Evolutionary conservation across 106 monocot species (phyloP).

Genomic region (Acorus calamus): DNA sequence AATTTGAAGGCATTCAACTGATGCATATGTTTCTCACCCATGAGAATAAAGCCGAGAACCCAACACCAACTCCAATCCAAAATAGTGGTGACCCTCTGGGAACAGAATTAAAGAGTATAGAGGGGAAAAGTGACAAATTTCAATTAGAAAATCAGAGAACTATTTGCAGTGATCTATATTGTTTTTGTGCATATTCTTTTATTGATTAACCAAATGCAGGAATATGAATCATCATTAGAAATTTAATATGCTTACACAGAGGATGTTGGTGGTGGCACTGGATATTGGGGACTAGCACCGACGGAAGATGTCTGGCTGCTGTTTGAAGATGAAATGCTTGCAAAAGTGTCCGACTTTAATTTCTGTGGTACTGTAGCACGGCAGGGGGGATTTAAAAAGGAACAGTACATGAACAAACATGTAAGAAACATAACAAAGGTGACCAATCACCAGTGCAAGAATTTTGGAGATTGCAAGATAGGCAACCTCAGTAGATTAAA

Average conservation of each 20-base stretch:
- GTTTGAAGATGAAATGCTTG: conserved; percentile 47
- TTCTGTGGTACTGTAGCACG: conserved; percentile 29
- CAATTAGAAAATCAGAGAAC: background rate
- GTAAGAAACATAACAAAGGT: too few species aligned
- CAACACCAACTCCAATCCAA: conserved; percentile 92
- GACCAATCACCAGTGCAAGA: too few species aligned
- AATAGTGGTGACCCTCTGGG: conserved; percentile 76
- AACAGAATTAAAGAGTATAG: too few species aligned
- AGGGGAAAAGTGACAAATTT: too few species aligned
- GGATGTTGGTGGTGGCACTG: conserved; percentile 45
- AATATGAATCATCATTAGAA: background rate
- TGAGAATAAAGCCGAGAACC: conserved; percentile 55
- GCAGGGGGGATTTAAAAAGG: too few species aligned
- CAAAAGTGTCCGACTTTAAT: conserved; percentile 35
- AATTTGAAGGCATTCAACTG: background rate
- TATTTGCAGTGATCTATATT: background rate
- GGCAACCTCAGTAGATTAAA: too few species aligned
- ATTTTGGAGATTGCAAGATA: too few species aligned
- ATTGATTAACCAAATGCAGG: background rate
- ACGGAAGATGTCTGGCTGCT: conserved; percentile 24
- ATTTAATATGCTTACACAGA: conserved; percentile 37
- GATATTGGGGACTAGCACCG: conserved; percentile 22
- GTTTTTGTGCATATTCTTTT: too few species aligned
- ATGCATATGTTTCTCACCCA: conserved; percentile 35
- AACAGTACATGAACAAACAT: too few species aligned